Evolutionary conservation across 371 early-diverging fungal species (phyloP), one percentile per base, ranked within the genome.

Genomic region (Haplosporangium sp.): DNA sequence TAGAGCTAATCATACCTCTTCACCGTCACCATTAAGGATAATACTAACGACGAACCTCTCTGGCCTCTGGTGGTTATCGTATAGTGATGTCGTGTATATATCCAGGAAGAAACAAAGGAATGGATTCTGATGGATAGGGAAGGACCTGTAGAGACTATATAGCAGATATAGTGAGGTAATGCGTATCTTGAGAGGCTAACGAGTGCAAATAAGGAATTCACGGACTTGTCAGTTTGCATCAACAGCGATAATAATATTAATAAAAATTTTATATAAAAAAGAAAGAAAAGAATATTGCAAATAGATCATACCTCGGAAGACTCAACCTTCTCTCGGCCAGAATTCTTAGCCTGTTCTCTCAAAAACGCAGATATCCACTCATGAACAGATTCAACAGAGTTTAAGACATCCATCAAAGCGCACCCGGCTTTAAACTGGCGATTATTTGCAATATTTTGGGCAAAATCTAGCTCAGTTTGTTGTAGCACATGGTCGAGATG

Each of bases 81-180:
- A 67, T 37, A 79, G 17, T 3, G 74, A 56, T 4, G 63, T 58
- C 10, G 63, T 71, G 56, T 79, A 79, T 44, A 74, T 74, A 58
- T 79, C 81, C 27, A 79, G 63, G 39, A 79, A 70, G 37, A 79
- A 56, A 45, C 81, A 79, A 1, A 79, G 65, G 56, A 79, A 79
- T 9, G 81, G 81, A 47, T 79, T 74, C 69, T 68, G 71, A n/a
- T 79, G 69, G 48, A 79, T 79, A 20, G 81, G 81, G 3, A 79
- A 63, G 45, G 55, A 45, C 58, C 71, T 74, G 69, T 79, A 79
- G 15, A 79, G 71, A 65, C 65, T 67, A 61, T 79, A 74, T 2
- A 79, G 68, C 44, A 79, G 65, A 63, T 74, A 79, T 34, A 79
- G 65, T 11, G 81, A 69, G 44, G 61, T 71, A 40, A 79, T 70